Base-by-base conservation (phyloP, 2,329 filamentous ascomycete genomes). In the Cercospora brassicicola region DNA sequence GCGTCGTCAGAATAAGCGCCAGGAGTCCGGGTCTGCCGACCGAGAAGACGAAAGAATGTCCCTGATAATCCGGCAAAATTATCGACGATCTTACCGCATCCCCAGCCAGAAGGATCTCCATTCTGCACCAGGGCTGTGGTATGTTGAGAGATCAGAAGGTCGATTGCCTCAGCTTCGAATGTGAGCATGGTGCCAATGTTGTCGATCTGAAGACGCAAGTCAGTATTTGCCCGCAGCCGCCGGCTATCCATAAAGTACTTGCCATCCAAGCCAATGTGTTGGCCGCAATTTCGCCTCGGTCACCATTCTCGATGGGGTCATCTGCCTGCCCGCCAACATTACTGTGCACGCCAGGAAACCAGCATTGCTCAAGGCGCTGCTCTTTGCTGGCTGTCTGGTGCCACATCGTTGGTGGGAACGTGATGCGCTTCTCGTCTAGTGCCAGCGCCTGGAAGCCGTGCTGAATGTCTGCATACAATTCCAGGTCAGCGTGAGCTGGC, bases 271-370 rank as follows among this genome's bases (percentile, higher is more conserved):
- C 69, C 28, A 71, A 60, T 11, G 69, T 67, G 33, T 71, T 67
- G 28, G 62, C 53, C 8, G 66, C 65, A 9, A 71, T 63, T n/a
- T 69, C 65, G n/a, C 59, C 60, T 18, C 48, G 45, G 55, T 67
- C 64, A 18, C 42, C 63, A 15, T 45, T 31, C 13, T 39, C n/a
- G n/a, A 39, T 8, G 18, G 60, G 59, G n/a, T 48, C 15, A 31
- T 64, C 67, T n/a, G 65, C 33, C 31, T 69, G 64, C 15, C 81
- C 81, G 15, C 81, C 81, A 11, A 81, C 68, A 63, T 81, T 80
- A 42, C 71, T 72, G 66, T 82, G 81, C 2, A 77, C 77, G 4
- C 81, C 81, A 1, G 79, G 80, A 69, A 82, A 82, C 81, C 81
- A 82, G 18, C 80, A 78, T 69, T 82, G 81, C 15, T 75, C 74